phyloP scores from a whole-genome alignment of 1,284 basidiomycete genomes.

The Moesziomyces aphidis region DNA sequence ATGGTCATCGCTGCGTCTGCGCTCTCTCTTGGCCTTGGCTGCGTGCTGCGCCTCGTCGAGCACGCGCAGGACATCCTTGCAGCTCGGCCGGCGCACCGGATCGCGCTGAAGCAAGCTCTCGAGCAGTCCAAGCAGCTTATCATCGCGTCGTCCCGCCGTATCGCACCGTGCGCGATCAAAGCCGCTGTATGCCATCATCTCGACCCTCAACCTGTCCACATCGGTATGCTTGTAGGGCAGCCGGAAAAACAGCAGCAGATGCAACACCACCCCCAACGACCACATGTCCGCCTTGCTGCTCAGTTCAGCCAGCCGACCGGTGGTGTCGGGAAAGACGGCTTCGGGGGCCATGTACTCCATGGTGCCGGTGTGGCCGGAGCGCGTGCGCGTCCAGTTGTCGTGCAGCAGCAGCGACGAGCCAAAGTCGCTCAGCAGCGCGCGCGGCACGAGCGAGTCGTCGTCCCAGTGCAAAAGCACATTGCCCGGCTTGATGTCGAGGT shows the following conservation, averaged over 20 bases:
- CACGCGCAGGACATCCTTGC: constrained; percentile 74
- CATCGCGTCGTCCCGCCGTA: constrained; percentile 71
- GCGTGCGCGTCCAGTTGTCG: constrained; percentile 52
- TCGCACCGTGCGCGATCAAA: constrained; percentile 62
- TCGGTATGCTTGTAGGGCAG: constrained; percentile 71
- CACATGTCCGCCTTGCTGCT: constrained; percentile 79
- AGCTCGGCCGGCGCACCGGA: constrained; percentile 76
- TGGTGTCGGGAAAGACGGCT: constrained; percentile 72
- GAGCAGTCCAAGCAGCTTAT: constrained; percentile 77
- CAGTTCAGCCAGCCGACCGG: constrained; percentile 76
- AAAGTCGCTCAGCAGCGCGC: constrained; percentile 91
- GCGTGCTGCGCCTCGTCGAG: constrained; percentile 1
- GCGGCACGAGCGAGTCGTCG: constrained; percentile 80
- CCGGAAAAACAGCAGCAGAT: constrained; percentile 88
- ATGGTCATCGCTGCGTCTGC: neutral
- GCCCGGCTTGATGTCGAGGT: constrained; percentile 91
- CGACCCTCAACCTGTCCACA: constrained; percentile 76
- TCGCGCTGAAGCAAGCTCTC: constrained; percentile 77
- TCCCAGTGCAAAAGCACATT: constrained; percentile 94
- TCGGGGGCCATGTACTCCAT: constrained; percentile 82
- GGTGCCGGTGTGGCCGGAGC: constrained; percentile 90
- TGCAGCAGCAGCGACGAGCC: constrained; percentile 76
- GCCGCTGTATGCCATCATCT: constrained; percentile 82
- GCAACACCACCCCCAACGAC: constrained; percentile 84
- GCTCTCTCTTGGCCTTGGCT: neutral